Evolutionary conservation across 1,284 basidiomycete species (phyloP), one percentile per base, ranked within the genome.

Genomic region (Apiotrichum domesticum): DNA sequence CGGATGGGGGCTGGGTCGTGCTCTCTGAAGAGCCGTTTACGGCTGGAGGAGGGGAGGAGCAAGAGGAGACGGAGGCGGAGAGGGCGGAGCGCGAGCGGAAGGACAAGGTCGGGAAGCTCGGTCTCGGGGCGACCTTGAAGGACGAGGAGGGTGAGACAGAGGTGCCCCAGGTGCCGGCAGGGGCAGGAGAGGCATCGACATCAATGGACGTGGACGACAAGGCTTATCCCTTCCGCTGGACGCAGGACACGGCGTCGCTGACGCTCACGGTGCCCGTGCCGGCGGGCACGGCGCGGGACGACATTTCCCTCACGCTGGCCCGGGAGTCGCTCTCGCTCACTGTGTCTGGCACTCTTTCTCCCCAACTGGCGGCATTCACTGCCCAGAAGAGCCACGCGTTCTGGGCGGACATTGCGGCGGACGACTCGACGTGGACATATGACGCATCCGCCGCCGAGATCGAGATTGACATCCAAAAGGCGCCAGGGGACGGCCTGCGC

Each of bases 361-460:
- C 79, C 35, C 74, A 78, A 35, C 77, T 86, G 21, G 85, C 86
- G 2, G 79, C 73, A 41, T 89, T 88, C 58, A 47, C 71, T 0
- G 10, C 44, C 3, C 59, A 52, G 68, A 79, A 83, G 0, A 77
- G 80, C 29, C 84, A 85, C 65, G 74, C 77, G 32, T 81, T 91
- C 4, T 96, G 90, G 91, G 87, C 84, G 59, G 77, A 77, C 6
- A 85, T 95, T 62, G 83, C 83, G 52, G 77, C 84, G 0, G 80
- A 83, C 2, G 81, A 85, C 10, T 88, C 87, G 67, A 84, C 89
- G 64, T 96, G 90, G 90, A 93, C 90, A 0, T 93, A 85, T 83
- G 89, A 93, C 66, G 78, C 81, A 52, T 69, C 81, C 0, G 86
- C 83, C 61, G 85, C 86, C 8, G 67, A 89, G 50, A 80, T 96